These are phyloP conservation scores for Ganoderma meredithae DNA, from an alignment of 1,284 basidiomycete genomes.

Conservation along the genomic window DNA sequence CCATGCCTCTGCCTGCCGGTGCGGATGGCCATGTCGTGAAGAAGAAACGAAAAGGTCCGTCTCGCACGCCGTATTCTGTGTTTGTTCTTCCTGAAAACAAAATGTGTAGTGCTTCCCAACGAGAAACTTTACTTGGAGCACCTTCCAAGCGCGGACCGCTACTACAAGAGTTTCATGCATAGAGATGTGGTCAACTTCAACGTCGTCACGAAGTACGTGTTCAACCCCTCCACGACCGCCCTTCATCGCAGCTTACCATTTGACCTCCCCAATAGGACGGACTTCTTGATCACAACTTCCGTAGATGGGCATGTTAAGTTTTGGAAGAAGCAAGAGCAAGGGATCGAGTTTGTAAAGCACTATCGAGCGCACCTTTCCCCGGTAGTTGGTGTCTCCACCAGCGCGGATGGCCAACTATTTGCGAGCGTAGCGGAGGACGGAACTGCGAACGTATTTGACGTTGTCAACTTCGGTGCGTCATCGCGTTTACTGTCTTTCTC, in stretches of 20 bases:
- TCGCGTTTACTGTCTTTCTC: not conserved
- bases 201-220: slow-evolving; percentile 79
- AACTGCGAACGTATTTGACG: slow-evolving; percentile 94
- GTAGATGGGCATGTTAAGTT: slow-evolving; percentile 96
- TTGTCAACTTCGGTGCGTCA: slow-evolving; percentile 69
- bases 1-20: slow-evolving; percentile 73
- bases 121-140: slow-evolving; percentile 91
- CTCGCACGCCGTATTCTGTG: slow-evolving; percentile 4
- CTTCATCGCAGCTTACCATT: slow-evolving; percentile 1
- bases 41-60: slow-evolving; percentile 78
- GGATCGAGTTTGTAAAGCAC: slow-evolving; percentile 94
- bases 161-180: slow-evolving; percentile 99
- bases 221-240: not conserved
- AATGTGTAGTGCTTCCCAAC: slow-evolving; percentile 67
- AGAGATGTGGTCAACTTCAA: slow-evolving; percentile 91
- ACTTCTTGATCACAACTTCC: slow-evolving; percentile 95
- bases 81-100: not conserved
- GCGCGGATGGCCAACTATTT: slow-evolving; percentile 91
- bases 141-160: slow-evolving; percentile 91
- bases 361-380: slow-evolving; percentile 91
- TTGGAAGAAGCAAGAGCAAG: slow-evolving; percentile 97
- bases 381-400: slow-evolving; percentile 85
- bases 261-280: slow-evolving; percentile 62
- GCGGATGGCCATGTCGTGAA: slow-evolving; percentile 49
- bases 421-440: slow-evolving; percentile 90